Evolutionary conservation across 768 basidiomycete species (phyloP), one percentile per base, ranked within the genome.

Genomic region (Clitopilus hobsonii): DNA sequence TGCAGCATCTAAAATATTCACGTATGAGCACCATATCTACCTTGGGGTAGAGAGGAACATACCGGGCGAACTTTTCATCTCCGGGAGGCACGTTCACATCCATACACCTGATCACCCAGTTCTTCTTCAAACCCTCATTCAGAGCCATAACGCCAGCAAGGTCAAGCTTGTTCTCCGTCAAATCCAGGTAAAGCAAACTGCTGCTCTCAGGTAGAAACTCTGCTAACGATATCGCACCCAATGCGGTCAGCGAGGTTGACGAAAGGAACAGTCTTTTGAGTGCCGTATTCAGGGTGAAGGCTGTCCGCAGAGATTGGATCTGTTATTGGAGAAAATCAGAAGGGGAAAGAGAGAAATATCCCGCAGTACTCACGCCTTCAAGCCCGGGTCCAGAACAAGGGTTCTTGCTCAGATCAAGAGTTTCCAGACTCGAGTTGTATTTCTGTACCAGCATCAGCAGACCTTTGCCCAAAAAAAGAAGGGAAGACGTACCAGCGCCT

Each of bases 111-210:
- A 98, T 88, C 8, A 84, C 80, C 53, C 83, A 79, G 64, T 98
- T 98, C 8, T 79, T 82, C 65, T 91, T 91, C 50, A 99, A 71
- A 0, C 94, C 91, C 2, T 85, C 86, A 53, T 84, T 88, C 22
- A 99, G 82, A 0, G 97, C 97, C 84, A 98, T 88, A 3, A 97
- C 89, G 16, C 92, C 95, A 0, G 95, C 94, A 29, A 94, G 77
- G 64, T 94, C 94, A 27, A 98, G 73, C 5, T 76, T 69, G 67
- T 96, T 96, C 61, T 80, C 73, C 0, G 94, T 97, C 25, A 97
- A 72, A 69, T 98, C 97, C 53, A 99, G 84, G 68, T 98, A 95
- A 0, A 98, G 77, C 4, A 99, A 77, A 0, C 88, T 89, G 16
- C 78, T 81, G 0, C 91, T 87, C 67, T 98, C 95, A 0, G 95